Evolutionary conservation across 1,139 yeast species (phyloP).

Genomic region (Geotrichum histeridarum): DNA sequence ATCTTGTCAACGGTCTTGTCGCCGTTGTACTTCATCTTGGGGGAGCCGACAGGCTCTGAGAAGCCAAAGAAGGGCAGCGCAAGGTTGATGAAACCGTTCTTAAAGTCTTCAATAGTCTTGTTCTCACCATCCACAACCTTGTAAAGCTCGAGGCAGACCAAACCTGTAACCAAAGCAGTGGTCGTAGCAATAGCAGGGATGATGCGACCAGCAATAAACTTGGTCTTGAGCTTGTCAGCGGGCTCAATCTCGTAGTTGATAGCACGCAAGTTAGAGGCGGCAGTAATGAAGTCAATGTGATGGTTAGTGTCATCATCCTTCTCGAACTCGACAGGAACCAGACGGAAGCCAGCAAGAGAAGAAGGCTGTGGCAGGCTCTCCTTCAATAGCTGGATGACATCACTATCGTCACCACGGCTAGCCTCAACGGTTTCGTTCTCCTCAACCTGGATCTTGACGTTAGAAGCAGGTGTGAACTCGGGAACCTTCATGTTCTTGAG

Average conservation of each 20-base stretch:
- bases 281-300: conserved; percentile 93
- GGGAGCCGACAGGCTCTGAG: conserved; percentile 88
- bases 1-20: conserved; percentile 70
- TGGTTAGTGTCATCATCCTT: conserved; percentile 96
- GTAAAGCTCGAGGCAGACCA: conserved; percentile 85
- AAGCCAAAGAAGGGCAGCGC: conserved; percentile 96
- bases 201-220: conserved; percentile 80
- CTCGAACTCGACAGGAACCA: conserved; percentile 86
- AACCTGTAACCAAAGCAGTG: conserved; percentile 92
- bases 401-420: conserved; percentile 24
- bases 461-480: conserved; percentile 68
- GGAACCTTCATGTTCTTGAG: conserved; percentile 53
- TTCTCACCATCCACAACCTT: conserved; percentile 72
- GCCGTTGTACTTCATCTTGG: conserved; percentile 75
- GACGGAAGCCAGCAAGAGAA: conserved; percentile 79
- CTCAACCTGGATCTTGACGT: conserved; percentile 75
- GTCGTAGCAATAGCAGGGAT: conserved; percentile 99
- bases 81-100: conserved; percentile 88
- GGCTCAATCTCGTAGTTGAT: conserved; percentile 68
- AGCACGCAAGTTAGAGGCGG: conserved; percentile 95
- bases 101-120: conserved; percentile 75
- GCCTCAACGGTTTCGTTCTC: conserved; percentile 73
- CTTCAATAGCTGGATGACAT: conserved; percentile 49
- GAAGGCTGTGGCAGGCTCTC: conserved; percentile 84
- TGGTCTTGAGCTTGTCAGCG: conserved; percentile 63